Evolutionary conservation across 148 eudicot species (phyloP).

Genomic region (Rhododendron simsii): DNA sequence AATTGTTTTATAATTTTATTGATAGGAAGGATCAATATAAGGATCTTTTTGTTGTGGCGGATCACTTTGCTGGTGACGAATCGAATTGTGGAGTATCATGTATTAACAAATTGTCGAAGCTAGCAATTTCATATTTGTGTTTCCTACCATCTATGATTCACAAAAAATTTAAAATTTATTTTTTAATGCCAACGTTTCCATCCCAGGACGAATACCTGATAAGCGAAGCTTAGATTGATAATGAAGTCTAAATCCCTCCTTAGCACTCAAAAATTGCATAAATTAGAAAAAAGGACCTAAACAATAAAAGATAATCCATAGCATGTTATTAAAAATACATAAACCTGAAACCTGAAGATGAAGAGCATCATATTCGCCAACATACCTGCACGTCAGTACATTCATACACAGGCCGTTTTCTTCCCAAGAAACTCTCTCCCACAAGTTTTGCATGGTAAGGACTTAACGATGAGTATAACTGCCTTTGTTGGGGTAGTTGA

Average conservation of each 20-base stretch:
- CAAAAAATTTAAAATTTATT: background rate
- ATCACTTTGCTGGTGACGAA: background rate
- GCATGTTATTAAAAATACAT: background rate
- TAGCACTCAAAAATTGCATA: background rate
- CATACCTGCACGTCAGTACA: constrained; percentile 82
- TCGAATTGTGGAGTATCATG: background rate
- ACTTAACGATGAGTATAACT: constrained; percentile 52
- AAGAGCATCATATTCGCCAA: background rate
- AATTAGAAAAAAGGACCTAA: background rate
- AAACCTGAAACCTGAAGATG: background rate
- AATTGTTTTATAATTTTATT: background rate
- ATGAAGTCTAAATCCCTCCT: background rate
- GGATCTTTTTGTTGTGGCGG: background rate
- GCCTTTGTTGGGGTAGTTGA: constrained; percentile 58
- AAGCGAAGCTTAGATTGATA: background rate
- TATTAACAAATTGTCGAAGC: background rate
- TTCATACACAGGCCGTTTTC: constrained; percentile 64
- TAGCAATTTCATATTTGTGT: background rate
- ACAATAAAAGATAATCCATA: background rate
- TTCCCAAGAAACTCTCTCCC: constrained; percentile 84
- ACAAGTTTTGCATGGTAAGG: constrained; percentile 84
- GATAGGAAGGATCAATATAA: background rate
- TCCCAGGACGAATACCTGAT: background rate
- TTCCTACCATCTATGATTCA: background rate
- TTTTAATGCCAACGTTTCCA: background rate